Conservation (phyloP, 2,329 filamentous ascomycete genomes). For the Fusarium duplospermum region DNA sequence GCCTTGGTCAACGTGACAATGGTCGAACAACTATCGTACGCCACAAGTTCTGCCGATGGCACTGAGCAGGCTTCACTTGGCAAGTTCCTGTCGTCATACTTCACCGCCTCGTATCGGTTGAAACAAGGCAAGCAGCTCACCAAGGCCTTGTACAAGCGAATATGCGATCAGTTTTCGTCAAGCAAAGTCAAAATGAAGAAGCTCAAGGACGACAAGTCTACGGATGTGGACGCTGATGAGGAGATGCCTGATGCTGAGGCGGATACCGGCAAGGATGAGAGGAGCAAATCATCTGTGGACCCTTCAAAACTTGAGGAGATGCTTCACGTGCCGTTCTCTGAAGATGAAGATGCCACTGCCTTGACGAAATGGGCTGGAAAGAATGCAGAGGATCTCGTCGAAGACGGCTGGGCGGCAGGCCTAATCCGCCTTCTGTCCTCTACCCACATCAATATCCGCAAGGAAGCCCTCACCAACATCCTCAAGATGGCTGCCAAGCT, state of each 20-base stretch:
- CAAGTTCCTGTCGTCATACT: slow-evolving; percentile 67
- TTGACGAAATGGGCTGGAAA: slow-evolving; percentile 78
- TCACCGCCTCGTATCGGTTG: slow-evolving; percentile 64
- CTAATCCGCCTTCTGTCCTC: slow-evolving; percentile 83
- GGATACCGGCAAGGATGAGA: neutral
- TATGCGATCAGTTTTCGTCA: slow-evolving; percentile 47
- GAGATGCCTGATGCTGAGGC: slow-evolving; percentile 31
- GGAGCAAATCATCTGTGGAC: slow-evolving; percentile 41
- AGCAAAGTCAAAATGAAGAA: slow-evolving; percentile 41
- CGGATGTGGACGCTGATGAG: slow-evolving; percentile 25
- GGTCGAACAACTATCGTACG: slow-evolving; percentile 82
- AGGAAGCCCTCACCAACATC: slow-evolving; percentile 79
- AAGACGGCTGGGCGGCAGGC: slow-evolving; percentile 77
- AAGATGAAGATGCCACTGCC: slow-evolving; percentile 62
- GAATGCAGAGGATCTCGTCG: slow-evolving; percentile 80
- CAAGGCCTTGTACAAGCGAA: slow-evolving; percentile 45
- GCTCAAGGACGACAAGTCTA: slow-evolving; percentile 30
- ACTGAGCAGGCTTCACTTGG: slow-evolving; percentile 61
- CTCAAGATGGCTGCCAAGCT: slow-evolving; percentile 73
- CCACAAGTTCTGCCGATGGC: slow-evolving; percentile 62
- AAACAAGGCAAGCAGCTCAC: slow-evolving; percentile 55
- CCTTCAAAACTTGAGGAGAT: slow-evolving; percentile 62
- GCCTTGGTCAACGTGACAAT: slow-evolving; percentile 78
- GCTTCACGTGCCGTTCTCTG: slow-evolving; percentile 61
- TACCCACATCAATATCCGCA: slow-evolving; percentile 77